Evolutionary conservation across 2,329 filamentous ascomycete species (phyloP).

Genomic region (Calonectria leucothoes): DNA sequence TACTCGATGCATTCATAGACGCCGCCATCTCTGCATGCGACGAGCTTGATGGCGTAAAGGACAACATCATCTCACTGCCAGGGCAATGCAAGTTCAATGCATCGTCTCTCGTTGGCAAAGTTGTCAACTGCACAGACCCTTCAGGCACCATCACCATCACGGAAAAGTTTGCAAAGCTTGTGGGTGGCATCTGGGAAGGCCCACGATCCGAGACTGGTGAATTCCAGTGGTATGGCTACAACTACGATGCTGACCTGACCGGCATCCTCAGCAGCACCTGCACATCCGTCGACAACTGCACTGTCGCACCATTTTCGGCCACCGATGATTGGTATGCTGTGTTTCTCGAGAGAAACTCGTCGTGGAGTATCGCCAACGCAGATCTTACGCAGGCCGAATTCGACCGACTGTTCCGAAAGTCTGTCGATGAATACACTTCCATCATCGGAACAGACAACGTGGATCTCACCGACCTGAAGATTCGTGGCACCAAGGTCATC

Average conservation of each 20-base stretch:
- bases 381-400: not conserved
- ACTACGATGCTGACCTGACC: not conserved
- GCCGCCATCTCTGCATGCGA: slow-evolving; percentile 62
- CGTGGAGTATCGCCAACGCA: not conserved
- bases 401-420: not conserved
- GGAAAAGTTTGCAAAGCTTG: not conserved
- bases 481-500: slow-evolving; percentile 52
- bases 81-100: slow-evolving; percentile 52
- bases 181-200: not conserved
- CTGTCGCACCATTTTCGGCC: not conserved
- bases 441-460: slow-evolving; percentile 40
- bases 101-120: not conserved
- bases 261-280: not conserved
- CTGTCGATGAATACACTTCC: not conserved
- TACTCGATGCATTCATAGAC: slow-evolving; percentile 44
- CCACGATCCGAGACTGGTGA: not conserved
- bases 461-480: slow-evolving; percentile 42
- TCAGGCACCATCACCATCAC: not conserved
- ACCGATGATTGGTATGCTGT: not conserved
- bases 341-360: not conserved
- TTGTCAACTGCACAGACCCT: not conserved
- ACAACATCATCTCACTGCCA: slow-evolving; percentile 59
- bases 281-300: not conserved
- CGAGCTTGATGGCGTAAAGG: slow-evolving; percentile 56
- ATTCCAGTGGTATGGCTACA: slow-evolving; percentile 9